A percentile compares a stretch with the other conserved stretches of the same genome.
These are phyloP conservation scores for Parathielavia appendiculata DNA, from an alignment of 495 filamentous ascomycete genomes.

Conservation along the genomic window DNA sequence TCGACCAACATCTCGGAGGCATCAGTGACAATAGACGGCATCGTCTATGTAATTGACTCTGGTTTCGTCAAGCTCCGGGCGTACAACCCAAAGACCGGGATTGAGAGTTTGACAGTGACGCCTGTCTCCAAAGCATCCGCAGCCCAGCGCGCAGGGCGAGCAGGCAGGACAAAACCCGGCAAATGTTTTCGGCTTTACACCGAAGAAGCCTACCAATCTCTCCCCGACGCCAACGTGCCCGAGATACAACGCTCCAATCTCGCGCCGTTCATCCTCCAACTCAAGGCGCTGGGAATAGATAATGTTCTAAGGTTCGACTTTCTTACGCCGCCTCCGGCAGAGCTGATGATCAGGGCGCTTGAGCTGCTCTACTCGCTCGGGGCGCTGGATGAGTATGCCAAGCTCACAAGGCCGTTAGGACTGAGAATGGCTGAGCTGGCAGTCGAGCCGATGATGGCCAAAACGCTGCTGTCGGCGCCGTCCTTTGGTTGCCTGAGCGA, in stretches of 20 bases:
- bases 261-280: slow-evolving; percentile 82
- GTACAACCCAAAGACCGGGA: slow-evolving; percentile 82
- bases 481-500: slow-evolving; percentile 76
- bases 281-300: slow-evolving; percentile 94
- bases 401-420: slow-evolving; percentile 83
- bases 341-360: slow-evolving; percentile 80
- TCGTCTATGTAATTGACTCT: slow-evolving; percentile 87
- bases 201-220: slow-evolving; percentile 60
- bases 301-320: slow-evolving; percentile 92
- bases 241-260: slow-evolving; percentile 94
- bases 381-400: slow-evolving; percentile 83
- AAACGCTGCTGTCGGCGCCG: slow-evolving; percentile 74
- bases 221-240: slow-evolving; percentile 74
- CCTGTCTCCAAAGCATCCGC: slow-evolving; percentile 91
- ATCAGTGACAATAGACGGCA: slow-evolving; percentile 87
- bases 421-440: slow-evolving; percentile 91
- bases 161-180: slow-evolving; percentile 84
- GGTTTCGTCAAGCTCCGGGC: slow-evolving; percentile 90
- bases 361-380: slow-evolving; percentile 88
- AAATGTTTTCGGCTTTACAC: slow-evolving; percentile 96
- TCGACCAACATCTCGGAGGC: slow-evolving; percentile 97
- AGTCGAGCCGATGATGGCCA: slow-evolving; percentile 94
- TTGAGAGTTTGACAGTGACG: slow-evolving; percentile 82
- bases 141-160: slow-evolving; percentile 84
- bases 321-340: slow-evolving; percentile 79